These are phyloP conservation scores for Cercospora beticola DNA, from an alignment of 2,329 filamentous ascomycete species.

Conservation along the genomic window DNA sequence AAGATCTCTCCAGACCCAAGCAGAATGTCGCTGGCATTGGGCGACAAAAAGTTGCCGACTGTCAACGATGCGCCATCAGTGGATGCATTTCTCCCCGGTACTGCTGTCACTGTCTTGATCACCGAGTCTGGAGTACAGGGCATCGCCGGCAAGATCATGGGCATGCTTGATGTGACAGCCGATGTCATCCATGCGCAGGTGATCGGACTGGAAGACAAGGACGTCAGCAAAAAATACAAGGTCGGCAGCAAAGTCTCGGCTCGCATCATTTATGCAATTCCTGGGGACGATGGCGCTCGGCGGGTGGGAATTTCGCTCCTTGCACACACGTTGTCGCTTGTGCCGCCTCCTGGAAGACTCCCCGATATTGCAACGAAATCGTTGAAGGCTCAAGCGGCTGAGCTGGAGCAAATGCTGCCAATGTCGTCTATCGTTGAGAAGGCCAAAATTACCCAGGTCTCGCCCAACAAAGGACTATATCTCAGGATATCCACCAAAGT, in stretches of 20 bases:
- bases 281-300: slow-evolving; percentile 66
- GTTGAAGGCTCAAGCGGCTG: slow-evolving; percentile 28
- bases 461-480: slow-evolving; percentile 78
- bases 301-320: slow-evolving; percentile 87
- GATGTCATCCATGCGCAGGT: slow-evolving; percentile 86
- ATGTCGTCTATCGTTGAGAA: slow-evolving; percentile 75
- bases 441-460: slow-evolving; percentile 76
- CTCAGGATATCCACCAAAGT: slow-evolving; percentile 59
- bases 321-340: slow-evolving; percentile 75
- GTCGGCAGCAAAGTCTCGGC: slow-evolving; percentile 80
- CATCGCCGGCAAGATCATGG: slow-evolving; percentile 87
- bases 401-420: slow-evolving; percentile 55
- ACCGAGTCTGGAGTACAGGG: slow-evolving; percentile 72
- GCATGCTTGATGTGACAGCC: slow-evolving; percentile 84
- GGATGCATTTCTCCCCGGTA: slow-evolving; percentile 86
- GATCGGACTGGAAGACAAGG: slow-evolving; percentile 63
- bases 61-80: slow-evolving; percentile 80
- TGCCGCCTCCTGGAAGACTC: slow-evolving; percentile 41
- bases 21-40: slow-evolving; percentile 26
- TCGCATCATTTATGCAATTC: slow-evolving; percentile 84
- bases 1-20: slow-evolving; percentile 77
- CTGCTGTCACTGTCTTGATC: slow-evolving; percentile 80
- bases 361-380: slow-evolving; percentile 36
- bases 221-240: slow-evolving; percentile 77
- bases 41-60: slow-evolving; percentile 28